Percentiles rank a stretch among this genome's conserved stretches.
phyloP scores from a whole-genome alignment of 257 asterid species.

The Paraleonurus japonicus region DNA sequence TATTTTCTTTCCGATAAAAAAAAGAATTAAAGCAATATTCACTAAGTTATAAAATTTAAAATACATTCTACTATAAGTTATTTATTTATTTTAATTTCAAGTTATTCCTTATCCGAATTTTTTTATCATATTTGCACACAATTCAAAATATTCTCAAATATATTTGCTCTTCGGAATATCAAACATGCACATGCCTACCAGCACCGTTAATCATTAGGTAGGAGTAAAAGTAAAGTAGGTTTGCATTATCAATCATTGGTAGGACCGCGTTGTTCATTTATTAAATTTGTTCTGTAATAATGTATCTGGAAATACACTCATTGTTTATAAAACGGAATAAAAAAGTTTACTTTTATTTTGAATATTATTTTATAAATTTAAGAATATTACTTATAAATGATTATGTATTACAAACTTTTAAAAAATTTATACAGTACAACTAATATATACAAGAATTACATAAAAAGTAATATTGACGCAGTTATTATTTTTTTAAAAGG shows the following conservation, averaged over 20 bases:
- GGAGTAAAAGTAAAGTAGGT: conserved; percentile 11
- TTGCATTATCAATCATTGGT: conserved; percentile 22
- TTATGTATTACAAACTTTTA: too few relatives aligned
- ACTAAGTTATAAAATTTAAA: too few relatives aligned
- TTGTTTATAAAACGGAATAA: background rate
- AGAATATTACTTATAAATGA: too few relatives aligned
- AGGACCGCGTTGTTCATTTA: background rate
- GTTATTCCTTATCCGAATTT: conserved; percentile 1
- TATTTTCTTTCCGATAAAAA: too few relatives aligned
- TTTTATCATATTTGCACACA: conserved; percentile 18
- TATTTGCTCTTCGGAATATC: background rate
- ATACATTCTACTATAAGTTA: too few relatives aligned
- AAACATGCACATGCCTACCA: conserved; percentile 1
- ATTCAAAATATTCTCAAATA: conserved; percentile 8
- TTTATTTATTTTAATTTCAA: too few relatives aligned
- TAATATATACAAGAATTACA: too few relatives aligned
- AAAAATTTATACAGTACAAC: too few relatives aligned
- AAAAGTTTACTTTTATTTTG: background rate
- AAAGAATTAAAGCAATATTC: too few relatives aligned
- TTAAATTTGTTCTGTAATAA: background rate
- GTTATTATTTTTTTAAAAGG: background rate
- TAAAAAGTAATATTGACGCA: too few relatives aligned
- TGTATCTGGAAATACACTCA: background rate
- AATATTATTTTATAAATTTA: too few relatives aligned
- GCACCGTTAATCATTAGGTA: conserved; percentile 11